Percentiles rank a stretch among this genome's conserved stretches.
Evolutionary conservation across 208 protist genomes (phyloP).

Genomic region (Ichthyophonus hoferi): DNA sequence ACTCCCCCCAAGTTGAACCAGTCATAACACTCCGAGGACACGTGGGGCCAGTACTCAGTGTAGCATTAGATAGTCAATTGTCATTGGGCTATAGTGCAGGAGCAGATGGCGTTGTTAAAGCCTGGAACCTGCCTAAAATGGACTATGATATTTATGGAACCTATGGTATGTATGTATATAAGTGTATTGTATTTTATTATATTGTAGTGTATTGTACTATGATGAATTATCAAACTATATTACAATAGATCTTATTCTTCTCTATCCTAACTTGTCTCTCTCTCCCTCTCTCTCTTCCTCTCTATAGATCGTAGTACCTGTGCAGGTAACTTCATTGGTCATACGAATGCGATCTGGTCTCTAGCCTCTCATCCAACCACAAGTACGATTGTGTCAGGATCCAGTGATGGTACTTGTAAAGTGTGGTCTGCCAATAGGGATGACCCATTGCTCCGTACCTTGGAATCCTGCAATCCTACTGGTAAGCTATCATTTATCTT

Average conservation of each 20-base stretch:
- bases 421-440: not conserved
- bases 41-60: not conserved
- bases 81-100: not conserved
- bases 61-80: not conserved
- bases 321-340: not conserved
- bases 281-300: too few relatives aligned
- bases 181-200: too few relatives aligned
- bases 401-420: not conserved
- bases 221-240: too few relatives aligned
- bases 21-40: not conserved
- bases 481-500: too few relatives aligned
- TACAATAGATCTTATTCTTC: too few relatives aligned
- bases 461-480: too few relatives aligned
- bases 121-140: not conserved
- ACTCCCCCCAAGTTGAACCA: not conserved
- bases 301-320: not conserved
- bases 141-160: not conserved
- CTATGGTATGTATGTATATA: too few relatives aligned
- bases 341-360: not conserved
- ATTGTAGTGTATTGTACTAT: too few relatives aligned
- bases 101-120: not conserved
- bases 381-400: not conserved
- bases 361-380: not conserved
- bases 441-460: not conserved
- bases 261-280: too few relatives aligned